These are phyloP conservation scores for Macadamia integrifolia DNA, from an alignment of 164 flowering plant species.

Conservation along the genomic window DNA sequence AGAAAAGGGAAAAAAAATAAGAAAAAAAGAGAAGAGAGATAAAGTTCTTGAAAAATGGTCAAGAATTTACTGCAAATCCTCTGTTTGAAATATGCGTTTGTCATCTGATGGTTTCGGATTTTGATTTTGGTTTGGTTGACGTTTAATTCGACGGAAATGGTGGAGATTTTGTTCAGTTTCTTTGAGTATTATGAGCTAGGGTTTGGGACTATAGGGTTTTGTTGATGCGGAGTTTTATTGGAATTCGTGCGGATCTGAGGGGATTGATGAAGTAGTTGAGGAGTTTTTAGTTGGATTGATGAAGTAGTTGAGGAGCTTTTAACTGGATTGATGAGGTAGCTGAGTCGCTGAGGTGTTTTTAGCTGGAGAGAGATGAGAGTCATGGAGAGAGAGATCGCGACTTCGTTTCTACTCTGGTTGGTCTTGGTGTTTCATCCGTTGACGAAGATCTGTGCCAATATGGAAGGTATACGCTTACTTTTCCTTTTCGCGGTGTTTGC, in stretches of 20 bases:
- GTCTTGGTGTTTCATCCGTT: slow-evolving; percentile 25
- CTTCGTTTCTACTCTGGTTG: slow-evolving; percentile 21
- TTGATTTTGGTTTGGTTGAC: slow-evolving; percentile 7
- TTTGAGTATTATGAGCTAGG: slow-evolving; percentile 7
- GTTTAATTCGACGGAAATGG: slow-evolving; percentile 14
- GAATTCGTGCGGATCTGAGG: not conserved
- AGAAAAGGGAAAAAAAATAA: not conserved
- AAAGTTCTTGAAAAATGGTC: not conserved
- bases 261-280: slow-evolving; percentile 7
- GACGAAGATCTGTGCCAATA: slow-evolving; percentile 21
- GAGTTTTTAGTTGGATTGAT: slow-evolving; percentile 6
- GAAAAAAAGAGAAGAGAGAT: not conserved
- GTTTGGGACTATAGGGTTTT: slow-evolving; percentile 15
- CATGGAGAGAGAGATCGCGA: slow-evolving; percentile 18
- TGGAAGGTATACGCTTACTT: slow-evolving; percentile 20
- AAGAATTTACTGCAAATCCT: slow-evolving; percentile 3
- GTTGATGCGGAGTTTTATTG: slow-evolving; percentile 3
- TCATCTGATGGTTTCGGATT: slow-evolving; percentile 7
- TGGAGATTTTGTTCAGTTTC: slow-evolving; percentile 10
- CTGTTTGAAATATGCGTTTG: not conserved
- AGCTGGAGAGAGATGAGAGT: slow-evolving; percentile 14
- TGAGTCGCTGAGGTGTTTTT: not conserved
- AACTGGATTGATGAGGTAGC: slow-evolving; percentile 4
- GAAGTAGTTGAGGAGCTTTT: slow-evolving; percentile 1
- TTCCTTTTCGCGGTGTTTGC: not conserved